A percentile compares a stretch with the other conserved stretches of the same genome.
Conservation (phyloP, 495 filamentous ascomycete species). For the Neurospora discreta region DNA sequence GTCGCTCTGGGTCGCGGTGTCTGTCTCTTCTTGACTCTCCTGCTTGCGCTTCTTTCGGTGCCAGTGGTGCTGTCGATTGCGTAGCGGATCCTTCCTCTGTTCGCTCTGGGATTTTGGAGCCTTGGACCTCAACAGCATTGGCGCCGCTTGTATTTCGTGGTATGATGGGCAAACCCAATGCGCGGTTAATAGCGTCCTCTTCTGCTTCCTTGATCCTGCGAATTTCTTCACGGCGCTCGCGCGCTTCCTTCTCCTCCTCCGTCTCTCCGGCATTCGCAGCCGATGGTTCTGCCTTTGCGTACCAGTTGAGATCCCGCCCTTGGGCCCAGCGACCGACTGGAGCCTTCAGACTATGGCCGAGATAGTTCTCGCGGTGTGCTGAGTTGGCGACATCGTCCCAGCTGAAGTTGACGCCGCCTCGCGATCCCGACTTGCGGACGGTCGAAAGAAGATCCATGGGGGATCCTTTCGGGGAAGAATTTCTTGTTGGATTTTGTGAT, state of each 20-base stretch:
- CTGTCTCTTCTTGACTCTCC: slow-evolving; percentile 14
- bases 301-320: slow-evolving; percentile 78
- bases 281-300: slow-evolving; percentile 55
- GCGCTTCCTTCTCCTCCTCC: slow-evolving; percentile 47
- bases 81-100: slow-evolving; percentile 4
- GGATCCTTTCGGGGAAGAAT: background rate
- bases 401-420: slow-evolving; percentile 88
- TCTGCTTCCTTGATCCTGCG: slow-evolving; percentile 81
- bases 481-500: background rate
- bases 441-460: slow-evolving; percentile 88
- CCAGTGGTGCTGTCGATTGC: background rate
- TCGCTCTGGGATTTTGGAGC: slow-evolving; percentile 11
- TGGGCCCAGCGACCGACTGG: slow-evolving; percentile 95
- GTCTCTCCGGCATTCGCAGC: slow-evolving; percentile 39
- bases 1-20: slow-evolving; percentile 22
- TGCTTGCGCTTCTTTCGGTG: slow-evolving; percentile 5
- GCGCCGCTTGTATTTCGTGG: slow-evolving; percentile 36
- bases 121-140: slow-evolving; percentile 33
- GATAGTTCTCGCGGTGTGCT: slow-evolving; percentile 88
- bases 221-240: slow-evolving; percentile 69
- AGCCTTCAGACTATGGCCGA: slow-evolving; percentile 92
- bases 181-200: slow-evolving; percentile 74
- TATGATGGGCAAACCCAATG: slow-evolving; percentile 66
- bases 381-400: slow-evolving; percentile 91
- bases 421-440: slow-evolving; percentile 86